Evolutionary conservation across 2,329 filamentous ascomycete genomes (phyloP).

Genomic region (Raffaelea ambrosiae): DNA sequence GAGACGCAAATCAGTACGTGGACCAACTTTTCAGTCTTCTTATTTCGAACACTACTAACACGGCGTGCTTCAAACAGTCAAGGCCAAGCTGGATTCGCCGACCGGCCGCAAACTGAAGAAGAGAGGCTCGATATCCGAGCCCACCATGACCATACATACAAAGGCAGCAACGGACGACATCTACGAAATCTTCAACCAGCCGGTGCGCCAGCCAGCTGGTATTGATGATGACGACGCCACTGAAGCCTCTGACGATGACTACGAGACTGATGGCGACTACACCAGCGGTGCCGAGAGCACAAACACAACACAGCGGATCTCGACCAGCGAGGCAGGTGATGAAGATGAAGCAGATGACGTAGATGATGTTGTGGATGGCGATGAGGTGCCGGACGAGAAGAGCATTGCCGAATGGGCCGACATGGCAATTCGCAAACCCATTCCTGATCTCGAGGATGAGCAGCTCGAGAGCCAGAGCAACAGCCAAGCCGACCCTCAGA

Average conservation of each 20-base stretch:
- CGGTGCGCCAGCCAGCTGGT: constrained; percentile 38
- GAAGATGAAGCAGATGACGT: constrained; percentile 36
- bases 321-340: constrained; percentile 29
- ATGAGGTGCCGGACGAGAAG: constrained; percentile 49
- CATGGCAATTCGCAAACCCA: constrained; percentile 66
- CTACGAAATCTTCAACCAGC: constrained; percentile 93
- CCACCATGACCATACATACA: constrained; percentile 98
- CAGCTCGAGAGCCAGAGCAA: constrained; percentile 10
- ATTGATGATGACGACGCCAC: constrained; percentile 34
- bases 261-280: constrained; percentile 67
- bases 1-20: constrained; percentile 79
- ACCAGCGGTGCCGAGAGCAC: constrained; percentile 82
- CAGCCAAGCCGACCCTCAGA: not conserved
- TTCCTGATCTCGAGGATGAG: constrained; percentile 38
- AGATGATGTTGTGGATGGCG: constrained; percentile 32
- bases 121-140: constrained; percentile 60
- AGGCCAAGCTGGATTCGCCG: constrained; percentile 86
- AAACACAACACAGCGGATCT: constrained; percentile 55
- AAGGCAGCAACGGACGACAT: constrained; percentile 94
- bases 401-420: constrained; percentile 82
- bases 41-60: not conserved
- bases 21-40: not conserved
- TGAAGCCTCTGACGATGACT: constrained; percentile 36
- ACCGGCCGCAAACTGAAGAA: constrained; percentile 76
- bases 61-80: constrained; percentile 48